Evolutionary conservation across 805 yeast genomes (phyloP).

Genomic region (Candida sphagnicola): DNA sequence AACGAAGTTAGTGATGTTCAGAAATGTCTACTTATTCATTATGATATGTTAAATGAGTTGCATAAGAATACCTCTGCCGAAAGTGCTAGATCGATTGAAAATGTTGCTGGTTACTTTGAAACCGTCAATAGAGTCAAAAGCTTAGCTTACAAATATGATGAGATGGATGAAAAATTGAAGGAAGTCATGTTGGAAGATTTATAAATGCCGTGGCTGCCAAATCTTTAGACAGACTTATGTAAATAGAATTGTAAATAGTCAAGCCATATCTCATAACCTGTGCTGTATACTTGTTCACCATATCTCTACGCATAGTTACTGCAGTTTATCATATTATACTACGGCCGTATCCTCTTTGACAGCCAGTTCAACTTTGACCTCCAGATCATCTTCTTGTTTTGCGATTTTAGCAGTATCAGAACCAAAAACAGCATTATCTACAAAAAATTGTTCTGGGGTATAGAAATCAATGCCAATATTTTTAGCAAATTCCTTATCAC

Average conservation of each 20-base stretch:
- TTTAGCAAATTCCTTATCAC: conserved; percentile 69
- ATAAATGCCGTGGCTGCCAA: no score
- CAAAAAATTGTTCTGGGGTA: conserved; percentile 70
- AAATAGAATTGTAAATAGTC: conserved; percentile 1
- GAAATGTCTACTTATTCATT: conserved; percentile 33
- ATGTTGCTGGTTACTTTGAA: conserved; percentile 58
- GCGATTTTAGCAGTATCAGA: not conserved
- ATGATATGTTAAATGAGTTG: conserved; percentile 23
- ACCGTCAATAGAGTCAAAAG: conserved; percentile 52
- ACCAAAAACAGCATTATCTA: no score
- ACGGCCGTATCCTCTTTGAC: no score
- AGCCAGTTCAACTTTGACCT: no score
- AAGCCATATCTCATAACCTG: not conserved
- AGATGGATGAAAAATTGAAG: conserved; percentile 16
- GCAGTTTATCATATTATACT: no score
- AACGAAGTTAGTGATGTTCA: conserved; percentile 56
- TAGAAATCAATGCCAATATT: conserved; percentile 50
- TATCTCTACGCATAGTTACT: no score
- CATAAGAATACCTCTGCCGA: conserved; percentile 14
- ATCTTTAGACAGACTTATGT: not conserved
- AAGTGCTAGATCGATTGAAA: conserved; percentile 28
- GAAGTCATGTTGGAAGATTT: conserved; percentile 18
- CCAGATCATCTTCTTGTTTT: not conserved
- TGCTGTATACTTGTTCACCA: not conserved
- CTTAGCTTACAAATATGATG: conserved; percentile 15